Evolutionary conservation across 1,284 basidiomycete genomes (phyloP).

Genomic region (Ustilago nuda): DNA sequence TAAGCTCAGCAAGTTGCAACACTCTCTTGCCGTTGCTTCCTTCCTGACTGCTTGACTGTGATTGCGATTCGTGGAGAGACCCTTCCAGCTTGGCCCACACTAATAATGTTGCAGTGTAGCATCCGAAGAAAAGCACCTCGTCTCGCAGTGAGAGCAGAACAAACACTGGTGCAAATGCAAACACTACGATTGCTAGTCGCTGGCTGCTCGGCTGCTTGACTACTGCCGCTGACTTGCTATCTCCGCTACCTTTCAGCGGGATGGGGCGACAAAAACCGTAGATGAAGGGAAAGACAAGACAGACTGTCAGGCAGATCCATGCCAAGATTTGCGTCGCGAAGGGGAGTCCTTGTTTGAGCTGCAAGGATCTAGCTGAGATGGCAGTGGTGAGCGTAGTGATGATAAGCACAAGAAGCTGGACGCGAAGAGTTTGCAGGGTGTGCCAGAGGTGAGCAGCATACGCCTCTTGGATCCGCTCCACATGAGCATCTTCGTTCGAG

Average conservation of each 20-base stretch:
- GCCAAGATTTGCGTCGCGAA: conserved; percentile 75
- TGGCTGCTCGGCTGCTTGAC: conserved; percentile 58
- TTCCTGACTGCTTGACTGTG: not conserved
- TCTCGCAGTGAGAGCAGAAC: conserved; percentile 84
- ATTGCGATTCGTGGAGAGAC: conserved; percentile 37
- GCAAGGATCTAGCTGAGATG: conserved; percentile 76
- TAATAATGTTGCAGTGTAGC: conserved; percentile 76
- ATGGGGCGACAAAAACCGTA: conserved; percentile 69
- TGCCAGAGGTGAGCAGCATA: conserved; percentile 33
- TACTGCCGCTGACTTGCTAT: not conserved
- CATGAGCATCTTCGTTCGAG: not conserved
- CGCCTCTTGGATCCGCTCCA: not conserved
- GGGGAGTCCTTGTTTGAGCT: conserved; percentile 79
- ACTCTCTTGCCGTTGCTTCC: conserved; percentile 69
- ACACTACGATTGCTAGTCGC: conserved; percentile 64
- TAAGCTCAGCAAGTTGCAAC: conserved; percentile 76
- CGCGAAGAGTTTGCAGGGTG: conserved; percentile 45
- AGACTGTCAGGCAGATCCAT: conserved; percentile 75
- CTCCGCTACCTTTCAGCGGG: not conserved
- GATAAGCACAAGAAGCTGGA: conserved; percentile 71
- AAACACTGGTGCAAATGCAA: conserved; percentile 80
- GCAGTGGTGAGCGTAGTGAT: conserved; percentile 71
- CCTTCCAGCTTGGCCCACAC: conserved; percentile 80
- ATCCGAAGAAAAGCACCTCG: conserved; percentile 83
- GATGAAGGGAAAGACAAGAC: conserved; percentile 51